Percentiles rank a stretch among this genome's conserved stretches.
Conservation (phyloP, 352 stramenopile genomes). For the Globisporangium cystogenes region DNA sequence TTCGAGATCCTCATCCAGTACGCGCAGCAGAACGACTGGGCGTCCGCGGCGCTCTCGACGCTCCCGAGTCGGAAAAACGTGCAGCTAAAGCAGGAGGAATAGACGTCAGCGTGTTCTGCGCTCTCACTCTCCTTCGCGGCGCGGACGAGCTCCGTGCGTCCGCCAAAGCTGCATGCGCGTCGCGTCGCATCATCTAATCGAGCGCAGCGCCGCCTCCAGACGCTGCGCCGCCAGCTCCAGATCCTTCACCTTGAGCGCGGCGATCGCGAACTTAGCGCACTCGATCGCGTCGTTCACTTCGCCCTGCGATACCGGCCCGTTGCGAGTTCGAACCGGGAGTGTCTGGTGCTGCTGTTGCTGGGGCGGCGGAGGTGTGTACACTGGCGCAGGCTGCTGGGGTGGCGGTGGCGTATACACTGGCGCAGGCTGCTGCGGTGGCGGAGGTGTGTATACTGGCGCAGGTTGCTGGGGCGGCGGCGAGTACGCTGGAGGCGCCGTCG, state of each 20-base stretch:
- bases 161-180: neutral
- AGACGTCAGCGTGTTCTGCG: constrained; percentile 11
- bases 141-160: neutral
- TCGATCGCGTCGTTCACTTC: constrained; percentile 83
- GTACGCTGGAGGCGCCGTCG: neutral
- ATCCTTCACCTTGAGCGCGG: constrained; percentile 82
- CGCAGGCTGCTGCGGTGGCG: neutral
- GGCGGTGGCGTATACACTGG: constrained; percentile 1
- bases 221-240: constrained; percentile 73
- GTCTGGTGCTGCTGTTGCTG: neutral
- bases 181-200: constrained; percentile 38
- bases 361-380: neutral
- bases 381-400: constrained; percentile 1
- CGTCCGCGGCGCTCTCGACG: constrained; percentile 55
- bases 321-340: constrained; percentile 17
- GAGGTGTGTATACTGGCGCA: neutral
- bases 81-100: constrained; percentile 41
- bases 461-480: neutral
- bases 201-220: constrained; percentile 68
- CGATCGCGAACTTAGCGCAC: constrained; percentile 76
- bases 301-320: constrained; percentile 46
- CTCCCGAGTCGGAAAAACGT: constrained; percentile 68
- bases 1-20: constrained; percentile 80
- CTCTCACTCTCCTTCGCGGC: neutral
- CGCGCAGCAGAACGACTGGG: constrained; percentile 66